Conservation (phyloP, 1,139 yeast genomes). For the Pneumocystis jirovecii region DNA sequence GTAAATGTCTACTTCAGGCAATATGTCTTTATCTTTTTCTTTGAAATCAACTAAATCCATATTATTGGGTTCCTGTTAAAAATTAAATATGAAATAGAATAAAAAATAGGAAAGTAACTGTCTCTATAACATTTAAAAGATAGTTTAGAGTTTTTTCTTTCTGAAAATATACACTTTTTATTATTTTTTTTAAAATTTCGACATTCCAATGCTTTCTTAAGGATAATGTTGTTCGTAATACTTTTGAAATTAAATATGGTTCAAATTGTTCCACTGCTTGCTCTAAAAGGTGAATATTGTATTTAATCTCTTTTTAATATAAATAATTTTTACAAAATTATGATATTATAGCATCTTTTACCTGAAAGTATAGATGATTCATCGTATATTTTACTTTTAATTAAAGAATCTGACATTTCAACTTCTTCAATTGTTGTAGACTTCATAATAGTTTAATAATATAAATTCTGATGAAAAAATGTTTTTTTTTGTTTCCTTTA, state of each 20-base stretch:
- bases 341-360: not conserved
- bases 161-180: conserved; percentile 40
- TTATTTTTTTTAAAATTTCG: conserved; percentile 38
- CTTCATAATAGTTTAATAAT: conserved; percentile 5
- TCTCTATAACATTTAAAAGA: conserved; percentile 20
- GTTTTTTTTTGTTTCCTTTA: not conserved
- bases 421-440: not conserved
- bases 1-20: conserved; percentile 72
- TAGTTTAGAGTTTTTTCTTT: conserved; percentile 21
- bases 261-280: conserved; percentile 69
- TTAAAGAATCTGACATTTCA: not conserved
- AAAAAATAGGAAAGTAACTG: conserved; percentile 16
- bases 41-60: conserved; percentile 16
- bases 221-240: conserved; percentile 66
- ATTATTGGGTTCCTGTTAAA: conserved; percentile 15
- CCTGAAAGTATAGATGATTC: not conserved
- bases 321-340: not conserved
- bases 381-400: not conserved
- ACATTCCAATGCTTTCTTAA: conserved; percentile 51
- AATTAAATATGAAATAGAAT: not conserved
- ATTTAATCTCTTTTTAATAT: conserved; percentile 31
- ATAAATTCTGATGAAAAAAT: not conserved
- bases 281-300: conserved; percentile 39
- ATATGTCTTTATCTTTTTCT: conserved; percentile 25
- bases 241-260: conserved; percentile 74